Conservation (phyloP, 169 alveolate species). For the Perkinsus chesapeaki region DNA sequence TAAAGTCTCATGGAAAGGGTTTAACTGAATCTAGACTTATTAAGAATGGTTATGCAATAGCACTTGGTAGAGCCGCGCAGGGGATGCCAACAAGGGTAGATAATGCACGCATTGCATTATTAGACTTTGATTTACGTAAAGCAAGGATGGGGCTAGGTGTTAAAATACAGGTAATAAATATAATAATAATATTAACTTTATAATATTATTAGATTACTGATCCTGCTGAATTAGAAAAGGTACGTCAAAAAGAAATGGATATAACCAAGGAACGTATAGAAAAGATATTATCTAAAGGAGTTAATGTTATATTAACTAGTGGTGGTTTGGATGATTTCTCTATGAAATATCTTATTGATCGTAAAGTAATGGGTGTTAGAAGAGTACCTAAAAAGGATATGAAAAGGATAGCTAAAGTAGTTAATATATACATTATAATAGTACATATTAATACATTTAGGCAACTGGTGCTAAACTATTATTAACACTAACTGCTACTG, state of each 20-base stretch:
- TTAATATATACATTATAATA: not conserved
- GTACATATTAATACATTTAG: constrained; percentile 10
- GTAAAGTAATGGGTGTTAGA: constrained; percentile 93
- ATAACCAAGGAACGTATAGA: constrained; percentile 89
- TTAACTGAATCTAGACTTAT: constrained; percentile 71
- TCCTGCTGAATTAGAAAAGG: constrained; percentile 91
- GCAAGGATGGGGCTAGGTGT: constrained; percentile 90
- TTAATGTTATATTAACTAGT: constrained; percentile 94
- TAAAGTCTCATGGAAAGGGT: constrained; percentile 93
- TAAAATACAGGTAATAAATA: constrained; percentile 15
- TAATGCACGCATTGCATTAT: constrained; percentile 92
- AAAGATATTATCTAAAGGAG: constrained; percentile 83
- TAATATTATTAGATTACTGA: constrained; percentile 80
- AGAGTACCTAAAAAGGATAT: constrained; percentile 91
- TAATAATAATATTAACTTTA: not conserved
- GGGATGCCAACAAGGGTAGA: constrained; percentile 87
- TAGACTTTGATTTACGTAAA: constrained; percentile 93
- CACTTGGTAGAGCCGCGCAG: constrained; percentile 86
- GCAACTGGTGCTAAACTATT: constrained; percentile 47
- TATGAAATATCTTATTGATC: constrained; percentile 94
- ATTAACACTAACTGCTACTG: constrained; percentile 76
- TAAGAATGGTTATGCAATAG: constrained; percentile 44
- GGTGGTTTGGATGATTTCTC: constrained; percentile 98
- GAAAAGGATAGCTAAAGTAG: constrained; percentile 84
- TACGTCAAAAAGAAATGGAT: constrained; percentile 91